These are phyloP conservation scores for Fusarium sp. DNA, from an alignment of 2,329 filamentous ascomycete genomes.

Conservation along the genomic window DNA sequence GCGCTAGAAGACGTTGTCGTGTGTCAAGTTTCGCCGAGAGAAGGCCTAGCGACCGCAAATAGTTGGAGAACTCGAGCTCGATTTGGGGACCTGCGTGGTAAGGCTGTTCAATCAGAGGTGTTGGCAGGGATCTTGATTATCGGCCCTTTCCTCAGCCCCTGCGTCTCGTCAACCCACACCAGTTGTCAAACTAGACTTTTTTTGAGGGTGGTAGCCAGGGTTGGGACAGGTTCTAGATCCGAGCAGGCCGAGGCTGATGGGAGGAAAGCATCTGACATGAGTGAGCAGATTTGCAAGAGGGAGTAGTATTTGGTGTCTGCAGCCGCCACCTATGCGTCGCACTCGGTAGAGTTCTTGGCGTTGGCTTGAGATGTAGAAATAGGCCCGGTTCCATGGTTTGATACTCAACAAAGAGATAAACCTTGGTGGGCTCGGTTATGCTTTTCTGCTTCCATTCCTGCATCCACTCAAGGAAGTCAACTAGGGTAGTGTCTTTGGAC, in stretches of 20 bases:
- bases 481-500: background rate
- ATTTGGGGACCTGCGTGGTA: background rate
- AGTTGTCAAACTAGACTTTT: background rate
- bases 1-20: slow-evolving; percentile 6
- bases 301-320: background rate
- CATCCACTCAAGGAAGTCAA: background rate
- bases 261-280: background rate
- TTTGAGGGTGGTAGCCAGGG: background rate
- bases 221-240: background rate
- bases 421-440: background rate
- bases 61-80: background rate
- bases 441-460: background rate
- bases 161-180: slow-evolving; percentile 1
- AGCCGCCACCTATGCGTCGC: background rate
- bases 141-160: slow-evolving; percentile 8
- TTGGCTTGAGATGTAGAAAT: background rate
- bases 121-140: background rate
- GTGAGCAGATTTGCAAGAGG: background rate
- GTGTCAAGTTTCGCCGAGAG: slow-evolving; percentile 13
- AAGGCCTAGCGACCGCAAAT: slow-evolving; percentile 13
- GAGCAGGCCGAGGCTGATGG: background rate
- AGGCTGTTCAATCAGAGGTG: background rate
- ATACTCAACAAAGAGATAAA: background rate
- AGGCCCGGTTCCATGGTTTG: background rate
- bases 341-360: background rate